Evolutionary conservation across 148 eudicot genomes (phyloP), one percentile per base, ranked within the genome.

Genomic region (Drosera capensis): DNA sequence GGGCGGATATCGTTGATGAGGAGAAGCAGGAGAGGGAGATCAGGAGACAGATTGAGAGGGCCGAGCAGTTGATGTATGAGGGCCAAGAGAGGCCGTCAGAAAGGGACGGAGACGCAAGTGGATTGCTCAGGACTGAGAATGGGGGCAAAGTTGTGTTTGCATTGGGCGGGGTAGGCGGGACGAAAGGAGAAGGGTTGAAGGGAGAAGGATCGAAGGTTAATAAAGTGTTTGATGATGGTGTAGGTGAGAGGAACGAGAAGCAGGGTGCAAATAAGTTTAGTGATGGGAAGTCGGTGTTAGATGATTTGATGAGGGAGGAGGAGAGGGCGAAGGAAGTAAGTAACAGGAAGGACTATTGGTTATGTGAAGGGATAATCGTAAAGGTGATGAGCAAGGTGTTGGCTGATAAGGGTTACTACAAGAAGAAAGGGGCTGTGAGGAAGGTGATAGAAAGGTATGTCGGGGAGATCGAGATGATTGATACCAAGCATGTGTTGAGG

Each of bases 401-500:
- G 71, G 93, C 70, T 0, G 93, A 84, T 1, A 75, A 80, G 52
- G 97, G 97, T 14, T 84, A 78, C 37, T 90, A 80, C 60, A 84
- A 78, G 75, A 80, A 75, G 15, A 90, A 85, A 55, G 99, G 95
- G 17, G 68, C 76, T 49, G 82, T 84, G 38, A 63, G 56, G 40
- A 90, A 66, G 65, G 88, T 90, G 41, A 72, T 78, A 16, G 93
- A 76, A 47, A 78, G 74, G 42, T 90, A 90, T 52, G 81, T 70
- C 11, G 95, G 80, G 15, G 99, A 85, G 45, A 85, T 90, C 46
- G 95, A 90, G 75, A 85, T 85, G 94, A 31, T 81, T 40, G 99
- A 90, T 54, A 70, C 39, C 43, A 81, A 81, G 57, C 85, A 78
- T 68, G 65, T 78, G 26, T 67, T 90, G 40, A 81, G 99, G 60